Conservation (phyloP, 129 eudicot species). For the Lactuca sativa region DNA sequence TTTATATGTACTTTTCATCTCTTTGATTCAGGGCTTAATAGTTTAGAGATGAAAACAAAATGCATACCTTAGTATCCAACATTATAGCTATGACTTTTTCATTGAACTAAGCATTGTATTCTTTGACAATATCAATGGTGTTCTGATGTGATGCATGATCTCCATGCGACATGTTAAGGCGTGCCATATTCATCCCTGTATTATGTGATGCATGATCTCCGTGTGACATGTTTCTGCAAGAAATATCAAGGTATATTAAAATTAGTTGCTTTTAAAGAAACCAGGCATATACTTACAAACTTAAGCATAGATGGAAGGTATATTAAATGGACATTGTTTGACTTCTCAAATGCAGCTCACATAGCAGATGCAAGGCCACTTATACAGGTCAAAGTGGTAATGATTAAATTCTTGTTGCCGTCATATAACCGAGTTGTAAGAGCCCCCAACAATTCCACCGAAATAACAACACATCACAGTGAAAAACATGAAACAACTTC, state of each 20-base stretch:
- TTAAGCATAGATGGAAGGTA: not conserved
- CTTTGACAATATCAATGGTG: constrained; percentile 87
- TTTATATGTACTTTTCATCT: too few species aligned
- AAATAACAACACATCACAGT: not conserved
- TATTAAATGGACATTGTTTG: constrained; percentile 72
- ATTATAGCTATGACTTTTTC: constrained; percentile 89
- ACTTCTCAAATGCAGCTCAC: constrained; percentile 89
- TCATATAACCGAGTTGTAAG: constrained; percentile 82
- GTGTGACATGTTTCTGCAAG: constrained; percentile 36
- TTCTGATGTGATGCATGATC: constrained; percentile 96
- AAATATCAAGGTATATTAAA: not conserved
- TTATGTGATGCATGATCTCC: not conserved
- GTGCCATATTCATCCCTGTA: constrained; percentile 97
- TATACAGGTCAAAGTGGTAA: constrained; percentile 74
- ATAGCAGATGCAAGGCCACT: constrained; percentile 94
- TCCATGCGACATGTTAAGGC: constrained; percentile 97
- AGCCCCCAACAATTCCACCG: constrained; percentile 96
- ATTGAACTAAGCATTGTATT: constrained; percentile 73
- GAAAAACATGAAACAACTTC: not conserved
- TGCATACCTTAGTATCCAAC: constrained; percentile 89
- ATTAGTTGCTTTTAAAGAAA: not conserved
- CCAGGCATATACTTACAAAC: not conserved
- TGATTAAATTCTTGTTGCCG: constrained; percentile 89
- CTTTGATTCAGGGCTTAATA: too few species aligned
- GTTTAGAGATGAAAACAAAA: constrained; percentile 7